Evolutionary conservation across 805 yeast genomes (phyloP), one percentile per base, ranked within the genome.

Genomic region (Cyberlindnera samutprakarnensis): DNA sequence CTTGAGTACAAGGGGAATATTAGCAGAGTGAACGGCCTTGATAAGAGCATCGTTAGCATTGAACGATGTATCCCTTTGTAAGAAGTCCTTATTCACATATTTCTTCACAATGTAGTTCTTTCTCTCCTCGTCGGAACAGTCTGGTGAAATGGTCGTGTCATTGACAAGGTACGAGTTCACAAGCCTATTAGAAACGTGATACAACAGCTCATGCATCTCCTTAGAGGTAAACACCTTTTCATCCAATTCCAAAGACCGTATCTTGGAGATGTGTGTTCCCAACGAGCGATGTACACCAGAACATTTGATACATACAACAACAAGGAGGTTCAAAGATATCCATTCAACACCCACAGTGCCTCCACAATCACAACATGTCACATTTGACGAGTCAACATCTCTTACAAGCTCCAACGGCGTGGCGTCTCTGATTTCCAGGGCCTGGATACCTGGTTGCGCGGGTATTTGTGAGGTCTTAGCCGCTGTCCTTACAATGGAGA

Each of bases 221-320:
- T 63, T 62, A 3, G 75, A 70, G 45, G 78, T 68, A 14, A 61
- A 70, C 1, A 68, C 55, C 6, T 54, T 56, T 18, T 71, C 70
- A 51, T 88, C 96, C 27, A 84, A 60, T n/a, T 73, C 78, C 33
- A 88, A 61, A 1, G 95, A 84, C 41, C 84, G 66, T 4, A 88
- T 73, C 50, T 81, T 85, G 6, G 92, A 72, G 5, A 86, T 67
- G 42, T 81, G 87, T 1, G 94, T 68, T 1, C 96, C 96, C 51
- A 90, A 56, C 14, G 85, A 77, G 34, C 96, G 64, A 54, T 88
- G 96, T n/a, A 78, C 76, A 0, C 94, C 87, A 0, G 95, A 77
- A 47, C 97, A 88, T 31, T 78, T 75, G 27, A 85, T 78, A 55
- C 97, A 88, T 17, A 90, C 62, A 4, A 79, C 72, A 18, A 76